Base-by-base conservation (phyloP, 2,329 filamentous ascomycete genomes). In the Colletotrichum chlorophyti region DNA sequence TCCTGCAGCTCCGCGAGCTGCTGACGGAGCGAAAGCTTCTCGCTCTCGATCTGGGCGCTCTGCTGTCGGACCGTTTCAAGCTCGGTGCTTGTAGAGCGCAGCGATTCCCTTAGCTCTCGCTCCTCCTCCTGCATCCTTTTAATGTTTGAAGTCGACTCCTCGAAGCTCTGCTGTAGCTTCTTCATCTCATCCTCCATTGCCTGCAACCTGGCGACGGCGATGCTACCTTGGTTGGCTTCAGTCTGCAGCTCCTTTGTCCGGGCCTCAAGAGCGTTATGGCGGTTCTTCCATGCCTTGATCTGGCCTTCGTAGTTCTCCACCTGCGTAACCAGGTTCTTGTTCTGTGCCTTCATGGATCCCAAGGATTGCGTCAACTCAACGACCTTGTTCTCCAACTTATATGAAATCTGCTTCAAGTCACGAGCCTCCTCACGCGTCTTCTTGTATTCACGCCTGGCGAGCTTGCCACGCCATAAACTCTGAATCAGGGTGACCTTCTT, bases 371-470 rank as follows among this genome's bases (percentile, higher is more conserved):
- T 99, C 69, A 99, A 84, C 79, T 99, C 95, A 63, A 99, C 92
- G 63, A 99, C 95, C 86, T 99, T 99, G 84, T 99, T 98, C 76
- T 99, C 95, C 68, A 99, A 81, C 81, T 97, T 98, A 83, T 99
- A 99, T 3, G 95, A 98, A 66, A 99, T 99, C 76, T 98, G 94
- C 83, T 98, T 98, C 73, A 99, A 85, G 79, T 99, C 96, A 70
- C 95, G 91, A 64, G 95, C 95, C 76, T 99, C 95, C 76, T 97
- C 93, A 65, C 95, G 91, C 61, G 96, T 79, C 66, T 81, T 87
- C 85, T 97, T 98, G 83, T 99, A 99, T 45, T 86, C 88, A 65
- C 83, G 86, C 65, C 95, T 87, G 53, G 95, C 94, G 63, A 76
- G 71, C 74, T 86, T 93, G 72, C 93, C 94, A 72, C 95, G 89